These are phyloP conservation scores for Monilinia vaccinii-corymbosi DNA, from an alignment of 2,329 filamentous ascomycete genomes.

Conservation along the genomic window DNA sequence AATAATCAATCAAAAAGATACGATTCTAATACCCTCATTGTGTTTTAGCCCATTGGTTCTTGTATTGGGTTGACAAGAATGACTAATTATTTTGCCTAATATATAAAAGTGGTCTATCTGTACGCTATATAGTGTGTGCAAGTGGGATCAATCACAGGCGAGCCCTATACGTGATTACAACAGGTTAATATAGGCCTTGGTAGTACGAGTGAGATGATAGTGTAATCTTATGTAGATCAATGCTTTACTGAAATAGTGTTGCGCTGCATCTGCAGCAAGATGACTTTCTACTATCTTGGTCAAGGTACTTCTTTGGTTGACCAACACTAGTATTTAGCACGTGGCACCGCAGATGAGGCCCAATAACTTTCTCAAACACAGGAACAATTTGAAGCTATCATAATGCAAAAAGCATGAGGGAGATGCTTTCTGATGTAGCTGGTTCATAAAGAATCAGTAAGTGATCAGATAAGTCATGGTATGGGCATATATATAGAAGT, in stretches of 20 bases:
- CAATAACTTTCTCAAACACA: background rate
- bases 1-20: too few relatives aligned
- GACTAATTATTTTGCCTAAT: too few relatives aligned
- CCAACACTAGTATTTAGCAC: background rate
- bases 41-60: background rate
- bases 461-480: background rate
- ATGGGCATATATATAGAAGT: background rate
- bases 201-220: background rate
- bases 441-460: background rate
- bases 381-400: background rate
- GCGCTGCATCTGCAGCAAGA: slow-evolving; percentile 1
- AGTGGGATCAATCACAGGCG: too few relatives aligned
- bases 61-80: too few relatives aligned
- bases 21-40: too few relatives aligned
- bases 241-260: slow-evolving; percentile 9
- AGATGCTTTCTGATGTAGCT: background rate
- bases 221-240: background rate
- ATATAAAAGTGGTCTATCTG: too few relatives aligned
- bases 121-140: too few relatives aligned
- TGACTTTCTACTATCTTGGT: background rate
- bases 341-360: background rate
- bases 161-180: too few relatives aligned
- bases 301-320: background rate
- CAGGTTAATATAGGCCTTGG: too few relatives aligned
- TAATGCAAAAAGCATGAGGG: background rate